Evolutionary conservation across 2,329 filamentous ascomycete genomes (phyloP).

Genomic region (Blastomyces emzantsi): DNA sequence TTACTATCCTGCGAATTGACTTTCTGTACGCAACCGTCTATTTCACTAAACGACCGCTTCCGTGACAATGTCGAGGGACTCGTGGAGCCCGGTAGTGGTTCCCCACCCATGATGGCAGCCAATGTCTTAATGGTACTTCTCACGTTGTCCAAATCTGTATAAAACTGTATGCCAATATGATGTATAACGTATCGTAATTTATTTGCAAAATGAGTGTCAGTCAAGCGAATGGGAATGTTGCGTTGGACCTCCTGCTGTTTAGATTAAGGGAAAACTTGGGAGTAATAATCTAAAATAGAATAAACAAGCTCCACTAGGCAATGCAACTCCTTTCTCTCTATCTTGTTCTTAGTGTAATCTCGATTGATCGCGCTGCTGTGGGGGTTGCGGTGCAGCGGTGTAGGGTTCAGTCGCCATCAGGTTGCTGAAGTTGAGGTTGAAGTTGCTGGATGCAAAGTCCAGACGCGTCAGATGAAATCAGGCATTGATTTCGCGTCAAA

Average conservation of each 20-base stretch:
- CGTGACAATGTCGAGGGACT: not conserved
- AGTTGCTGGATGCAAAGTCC: not conserved
- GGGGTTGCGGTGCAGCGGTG: not conserved
- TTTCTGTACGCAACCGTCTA: not conserved
- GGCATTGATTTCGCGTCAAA: constrained; percentile 6
- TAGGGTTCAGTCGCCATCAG: not conserved
- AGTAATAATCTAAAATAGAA: not conserved
- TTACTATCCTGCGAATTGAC: not conserved
- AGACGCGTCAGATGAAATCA: not conserved
- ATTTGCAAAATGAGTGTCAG: not conserved
- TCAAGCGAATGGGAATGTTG: not conserved
- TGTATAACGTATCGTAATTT: not conserved
- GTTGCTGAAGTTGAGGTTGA: not conserved
- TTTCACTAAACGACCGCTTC: constrained; percentile 1
- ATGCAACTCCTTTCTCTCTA: not conserved
- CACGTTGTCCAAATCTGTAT: not conserved
- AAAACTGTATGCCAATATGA: not conserved
- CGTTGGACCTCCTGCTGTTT: not conserved
- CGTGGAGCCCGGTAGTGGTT: not conserved
- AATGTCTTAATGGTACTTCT: not conserved
- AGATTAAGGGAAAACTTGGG: not conserved
- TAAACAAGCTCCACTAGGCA: not conserved
- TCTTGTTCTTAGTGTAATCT: not conserved
- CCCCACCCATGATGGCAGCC: not conserved
- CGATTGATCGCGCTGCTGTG: not conserved